phyloP scores from a whole-genome alignment of 345 rosid species.

The Salix suchowensis region DNA sequence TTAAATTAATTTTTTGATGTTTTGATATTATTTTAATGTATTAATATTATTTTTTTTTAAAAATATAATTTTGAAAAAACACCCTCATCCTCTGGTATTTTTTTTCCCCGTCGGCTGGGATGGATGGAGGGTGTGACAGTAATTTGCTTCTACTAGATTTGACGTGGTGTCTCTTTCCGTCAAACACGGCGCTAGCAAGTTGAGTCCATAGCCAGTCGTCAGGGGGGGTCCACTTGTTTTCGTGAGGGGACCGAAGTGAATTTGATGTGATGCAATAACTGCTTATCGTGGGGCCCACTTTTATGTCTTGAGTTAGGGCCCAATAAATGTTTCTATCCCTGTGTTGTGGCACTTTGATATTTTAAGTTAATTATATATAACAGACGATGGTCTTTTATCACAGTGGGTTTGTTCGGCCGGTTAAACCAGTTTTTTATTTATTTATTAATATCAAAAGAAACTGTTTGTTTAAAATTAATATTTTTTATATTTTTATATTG shows the following conservation, averaged over 20 bases:
- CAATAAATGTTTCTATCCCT: background rate
- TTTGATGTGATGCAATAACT: conserved; percentile 32
- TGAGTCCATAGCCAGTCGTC: conserved; percentile 8
- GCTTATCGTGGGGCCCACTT: background rate
- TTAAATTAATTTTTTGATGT: too few relatives aligned
- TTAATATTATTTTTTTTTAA: too few relatives aligned
- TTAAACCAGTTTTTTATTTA: too few relatives aligned
- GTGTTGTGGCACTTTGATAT: background rate
- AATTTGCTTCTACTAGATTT: background rate
- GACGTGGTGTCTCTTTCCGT: conserved; percentile 20
- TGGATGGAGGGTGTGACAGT: background rate
- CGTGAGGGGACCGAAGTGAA: conserved; percentile 27
- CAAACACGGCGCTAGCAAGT: conserved; percentile 23
- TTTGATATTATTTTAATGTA: too few relatives aligned
- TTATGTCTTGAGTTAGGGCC: background rate
- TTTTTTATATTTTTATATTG: too few relatives aligned
- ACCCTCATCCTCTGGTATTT: too few relatives aligned
- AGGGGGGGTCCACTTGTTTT: conserved; percentile 19
- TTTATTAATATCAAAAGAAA: too few relatives aligned
- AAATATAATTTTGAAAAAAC: too few relatives aligned
- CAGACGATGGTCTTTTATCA: too few relatives aligned
- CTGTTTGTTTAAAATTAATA: too few relatives aligned
- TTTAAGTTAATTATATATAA: too few relatives aligned
- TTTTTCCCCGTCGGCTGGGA: conserved; percentile 1
- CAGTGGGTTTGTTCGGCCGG: too few relatives aligned